phyloP scores from a whole-genome alignment of 768 basidiomycete species.

The Inosperma sp. region DNA sequence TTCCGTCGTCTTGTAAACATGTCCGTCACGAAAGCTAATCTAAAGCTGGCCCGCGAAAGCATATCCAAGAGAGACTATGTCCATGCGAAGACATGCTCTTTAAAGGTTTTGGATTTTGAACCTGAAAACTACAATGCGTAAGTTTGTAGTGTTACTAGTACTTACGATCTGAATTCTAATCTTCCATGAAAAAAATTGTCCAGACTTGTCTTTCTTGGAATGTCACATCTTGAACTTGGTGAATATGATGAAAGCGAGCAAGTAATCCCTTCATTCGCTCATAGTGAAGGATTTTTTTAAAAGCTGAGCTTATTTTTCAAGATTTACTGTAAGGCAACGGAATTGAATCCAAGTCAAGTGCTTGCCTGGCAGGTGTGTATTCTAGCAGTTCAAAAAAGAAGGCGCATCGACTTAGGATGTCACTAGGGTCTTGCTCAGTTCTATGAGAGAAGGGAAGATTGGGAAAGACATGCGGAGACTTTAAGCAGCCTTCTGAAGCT shows the following conservation, averaged over 20 bases:
- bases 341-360: conserved; percentile 58
- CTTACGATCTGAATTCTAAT: background rate
- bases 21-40: conserved; percentile 62
- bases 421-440: conserved; percentile 67
- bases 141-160: conserved; percentile 25
- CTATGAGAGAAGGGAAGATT: conserved; percentile 60
- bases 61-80: conserved; percentile 72
- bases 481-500: conserved; percentile 55
- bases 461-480: conserved; percentile 52
- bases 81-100: conserved; percentile 61
- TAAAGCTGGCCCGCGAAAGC: conserved; percentile 76
- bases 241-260: conserved; percentile 74
- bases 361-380: conserved; percentile 79
- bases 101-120: conserved; percentile 67
- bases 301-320: conserved; percentile 25
- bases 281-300: background rate
- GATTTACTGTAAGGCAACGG: conserved; percentile 77
- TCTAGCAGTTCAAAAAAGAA: conserved; percentile 11
- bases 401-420: background rate
- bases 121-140: conserved; percentile 86
- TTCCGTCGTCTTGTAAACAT: conserved; percentile 16
- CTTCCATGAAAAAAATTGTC: conserved; percentile 1
- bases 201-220: conserved; percentile 82
- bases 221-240: conserved; percentile 73
- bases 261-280: conserved; percentile 45